These are phyloP conservation scores for Chenopodium suecicum DNA, from an alignment of 148 eudicot species.

Conservation along the genomic window DNA sequence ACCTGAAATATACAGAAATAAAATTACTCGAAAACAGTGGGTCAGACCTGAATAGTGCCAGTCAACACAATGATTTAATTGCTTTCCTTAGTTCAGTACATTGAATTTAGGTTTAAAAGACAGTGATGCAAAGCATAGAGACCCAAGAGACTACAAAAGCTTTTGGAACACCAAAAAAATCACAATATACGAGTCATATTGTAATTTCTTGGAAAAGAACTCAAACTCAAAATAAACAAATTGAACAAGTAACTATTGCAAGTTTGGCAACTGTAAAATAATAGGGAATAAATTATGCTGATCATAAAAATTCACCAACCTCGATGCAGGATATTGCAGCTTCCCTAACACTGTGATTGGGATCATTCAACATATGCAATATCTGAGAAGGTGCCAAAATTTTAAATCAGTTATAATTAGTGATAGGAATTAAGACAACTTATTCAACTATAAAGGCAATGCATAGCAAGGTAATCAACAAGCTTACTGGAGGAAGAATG, in stretches of 20 bases:
- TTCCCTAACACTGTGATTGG: slow-evolving; percentile 87
- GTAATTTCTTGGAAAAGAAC: neutral
- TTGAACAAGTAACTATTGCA: neutral
- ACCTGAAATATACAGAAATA: neutral
- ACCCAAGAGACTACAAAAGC: neutral
- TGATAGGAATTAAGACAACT: neutral
- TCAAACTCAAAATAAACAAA: neutral
- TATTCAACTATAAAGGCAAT: neutral
- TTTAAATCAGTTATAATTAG: neutral
- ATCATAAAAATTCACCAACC: slow-evolving; percentile 47
- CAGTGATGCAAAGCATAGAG: too few relatives aligned
- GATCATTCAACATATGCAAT: slow-evolving; percentile 93
- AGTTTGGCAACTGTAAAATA: neutral
- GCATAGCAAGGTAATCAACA: neutral
- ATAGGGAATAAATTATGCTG: neutral
- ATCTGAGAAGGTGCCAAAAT: slow-evolving; percentile 50
- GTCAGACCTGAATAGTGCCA: neutral
- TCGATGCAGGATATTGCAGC: slow-evolving; percentile 89
- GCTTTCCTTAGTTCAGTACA: neutral
- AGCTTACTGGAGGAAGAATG: slow-evolving; percentile 88
- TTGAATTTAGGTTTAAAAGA: neutral
- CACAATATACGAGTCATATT: neutral
- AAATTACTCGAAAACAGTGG: neutral
- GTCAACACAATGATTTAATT: neutral
- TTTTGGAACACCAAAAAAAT: too few relatives aligned